phyloP scores from a whole-genome alignment of 163 green algal genomes.

The Coccomyxa subellipsoidea region DNA sequence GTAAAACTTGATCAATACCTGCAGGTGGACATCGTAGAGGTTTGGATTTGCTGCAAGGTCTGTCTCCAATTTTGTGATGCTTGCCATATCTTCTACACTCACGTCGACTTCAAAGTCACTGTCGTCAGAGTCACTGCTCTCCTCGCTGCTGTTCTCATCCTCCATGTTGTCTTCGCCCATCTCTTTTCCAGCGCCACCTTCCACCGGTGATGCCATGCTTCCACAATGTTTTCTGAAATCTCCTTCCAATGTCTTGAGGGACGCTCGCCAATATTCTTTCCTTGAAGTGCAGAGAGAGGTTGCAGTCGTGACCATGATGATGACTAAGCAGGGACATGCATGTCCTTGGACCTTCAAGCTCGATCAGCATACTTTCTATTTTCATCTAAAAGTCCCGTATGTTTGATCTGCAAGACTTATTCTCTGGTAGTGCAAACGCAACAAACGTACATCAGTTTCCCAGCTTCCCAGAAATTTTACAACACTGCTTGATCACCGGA shows the following conservation, averaged over 20 bases:
- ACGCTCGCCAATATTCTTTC: no score
- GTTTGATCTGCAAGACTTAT: not conserved
- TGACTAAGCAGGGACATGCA: not conserved
- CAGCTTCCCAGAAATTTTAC: slow-evolving; percentile 12
- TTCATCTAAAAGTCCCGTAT: no score
- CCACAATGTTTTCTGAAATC: no score
- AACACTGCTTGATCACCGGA: slow-evolving; percentile 18
- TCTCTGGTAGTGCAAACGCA: not conserved
- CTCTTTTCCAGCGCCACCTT: not conserved
- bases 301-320: no score
- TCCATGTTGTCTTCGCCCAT: not conserved
- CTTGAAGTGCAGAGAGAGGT: no score
- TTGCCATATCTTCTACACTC: slow-evolving; percentile 46
- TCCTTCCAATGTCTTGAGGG: no score
- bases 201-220: not conserved
- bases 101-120: slow-evolving; percentile 38
- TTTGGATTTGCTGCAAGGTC: slow-evolving; percentile 58
- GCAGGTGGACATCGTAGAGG: slow-evolving; percentile 67
- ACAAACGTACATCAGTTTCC: not conserved
- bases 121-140: slow-evolving; percentile 17
- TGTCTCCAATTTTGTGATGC: slow-evolving; percentile 63
- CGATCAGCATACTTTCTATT: no score
- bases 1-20: no score
- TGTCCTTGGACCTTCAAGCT: no score
- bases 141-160: not conserved